Conservation (phyloP, 2,329 filamentous ascomycete species). For the Macrophomina pseudophaseolina region DNA sequence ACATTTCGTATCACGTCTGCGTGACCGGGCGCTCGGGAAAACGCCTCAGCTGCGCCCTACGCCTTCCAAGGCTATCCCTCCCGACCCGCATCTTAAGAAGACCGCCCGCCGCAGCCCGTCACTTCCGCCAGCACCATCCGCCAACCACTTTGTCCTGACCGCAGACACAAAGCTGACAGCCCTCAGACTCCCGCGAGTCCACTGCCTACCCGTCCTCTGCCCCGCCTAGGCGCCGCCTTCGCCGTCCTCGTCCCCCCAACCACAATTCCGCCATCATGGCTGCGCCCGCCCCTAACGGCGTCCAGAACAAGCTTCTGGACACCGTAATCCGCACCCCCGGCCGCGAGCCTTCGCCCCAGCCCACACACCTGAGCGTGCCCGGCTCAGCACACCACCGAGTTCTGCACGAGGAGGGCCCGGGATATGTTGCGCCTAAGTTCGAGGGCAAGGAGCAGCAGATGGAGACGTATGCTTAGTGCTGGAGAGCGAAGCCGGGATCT, state of each 20-base stretch:
- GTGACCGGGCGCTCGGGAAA: conserved; percentile 1
- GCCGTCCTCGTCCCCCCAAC: not conserved
- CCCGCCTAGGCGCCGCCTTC: too few species aligned
- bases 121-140: not conserved
- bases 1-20: not conserved
- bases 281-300: conserved; percentile 28
- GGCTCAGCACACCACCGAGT: conserved; percentile 67
- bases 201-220: not conserved
- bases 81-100: not conserved
- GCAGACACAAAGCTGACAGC: not conserved
- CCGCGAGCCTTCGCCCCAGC: conserved; percentile 82
- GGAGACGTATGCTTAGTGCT: conserved; percentile 62
- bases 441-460: conserved; percentile 92
- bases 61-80: conserved; percentile 1
- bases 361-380: conserved; percentile 80
- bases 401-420: conserved; percentile 85
- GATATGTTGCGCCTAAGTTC: conserved; percentile 94
- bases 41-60: conserved; percentile 9
- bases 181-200: conserved; percentile 6
- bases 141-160: not conserved
- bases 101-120: conserved; percentile 12
- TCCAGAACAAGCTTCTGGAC: conserved; percentile 63
- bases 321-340: conserved; percentile 57
- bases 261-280: conserved; percentile 15
- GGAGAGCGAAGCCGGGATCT: conserved; percentile 6